Conservation (phyloP, 768 basidiomycete species). For the Podaxis sp. region DNA sequence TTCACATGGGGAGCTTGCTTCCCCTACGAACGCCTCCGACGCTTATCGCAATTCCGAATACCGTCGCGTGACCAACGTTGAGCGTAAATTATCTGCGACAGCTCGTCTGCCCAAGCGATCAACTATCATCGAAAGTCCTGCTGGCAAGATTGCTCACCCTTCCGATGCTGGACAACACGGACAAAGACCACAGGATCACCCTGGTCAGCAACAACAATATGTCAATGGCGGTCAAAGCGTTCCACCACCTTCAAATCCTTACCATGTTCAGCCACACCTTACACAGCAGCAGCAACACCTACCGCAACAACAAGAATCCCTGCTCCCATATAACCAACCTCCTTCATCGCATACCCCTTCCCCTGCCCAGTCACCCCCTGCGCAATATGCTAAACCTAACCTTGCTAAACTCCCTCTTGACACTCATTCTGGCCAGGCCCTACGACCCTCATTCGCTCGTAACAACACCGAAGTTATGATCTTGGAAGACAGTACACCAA, state of each 20-base stretch:
- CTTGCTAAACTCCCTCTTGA: constrained; percentile 41
- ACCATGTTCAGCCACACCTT: constrained; percentile 13
- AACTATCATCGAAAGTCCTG: constrained; percentile 92
- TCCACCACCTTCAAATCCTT: constrained; percentile 2
- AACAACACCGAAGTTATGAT: constrained; percentile 88
- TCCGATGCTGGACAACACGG: constrained; percentile 40
- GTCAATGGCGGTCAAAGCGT: background rate
- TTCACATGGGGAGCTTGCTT: constrained; percentile 25
- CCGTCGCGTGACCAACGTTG: constrained; percentile 84
- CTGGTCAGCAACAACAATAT: constrained; percentile 5
- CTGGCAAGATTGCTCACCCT: constrained; percentile 81
- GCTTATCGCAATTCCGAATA: constrained; percentile 89
- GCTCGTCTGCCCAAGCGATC: constrained; percentile 91
- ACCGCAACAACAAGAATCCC: constrained; percentile 20
- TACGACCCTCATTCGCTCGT: constrained; percentile 70
- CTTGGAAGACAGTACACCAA: constrained; percentile 76
- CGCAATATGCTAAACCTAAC: constrained; percentile 36
- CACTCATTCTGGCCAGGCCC: constrained; percentile 40
- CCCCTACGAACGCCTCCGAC: constrained; percentile 57
- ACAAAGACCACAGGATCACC: constrained; percentile 9
- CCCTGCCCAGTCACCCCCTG: constrained; percentile 32
- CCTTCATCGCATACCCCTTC: constrained; percentile 23
- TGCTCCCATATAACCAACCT: constrained; percentile 23
- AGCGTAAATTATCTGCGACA: constrained; percentile 93
- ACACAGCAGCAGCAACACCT: constrained; percentile 23